A percentile compares a stretch with the other conserved stretches of the same genome.
Evolutionary conservation across 345 rosid genomes (phyloP).

Genomic region (Gossypium rotundifolium): DNA sequence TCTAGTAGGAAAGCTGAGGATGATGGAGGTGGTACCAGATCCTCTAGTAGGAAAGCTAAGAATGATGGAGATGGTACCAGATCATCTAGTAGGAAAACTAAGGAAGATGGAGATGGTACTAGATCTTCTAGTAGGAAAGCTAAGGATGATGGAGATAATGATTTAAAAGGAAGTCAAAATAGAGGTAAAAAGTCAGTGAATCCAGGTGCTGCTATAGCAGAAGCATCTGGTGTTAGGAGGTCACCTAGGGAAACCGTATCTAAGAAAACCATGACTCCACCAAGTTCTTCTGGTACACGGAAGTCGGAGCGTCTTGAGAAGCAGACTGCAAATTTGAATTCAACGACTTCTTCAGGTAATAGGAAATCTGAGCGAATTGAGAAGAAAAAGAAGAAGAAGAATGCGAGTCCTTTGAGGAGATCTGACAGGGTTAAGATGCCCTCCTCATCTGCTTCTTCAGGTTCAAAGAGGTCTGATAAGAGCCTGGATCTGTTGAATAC

Average conservation of each 20-base stretch:
- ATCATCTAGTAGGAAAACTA: too few species aligned
- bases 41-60: too few species aligned
- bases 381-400: conserved; percentile 34
- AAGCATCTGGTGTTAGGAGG: conserved; percentile 44
- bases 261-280: conserved; percentile 23
- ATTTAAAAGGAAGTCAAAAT: conserved; percentile 27
- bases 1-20: conserved; percentile 30
- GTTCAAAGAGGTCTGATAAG: conserved; percentile 31
- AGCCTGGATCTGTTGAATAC: conserved; percentile 17
- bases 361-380: conserved; percentile 33
- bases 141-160: conserved; percentile 34
- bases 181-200: conserved; percentile 30
- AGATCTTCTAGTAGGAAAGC: conserved; percentile 14
- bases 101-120: too few species aligned
- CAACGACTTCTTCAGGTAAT: conserved; percentile 28
- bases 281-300: conserved; percentile 27
- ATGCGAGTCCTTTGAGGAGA: conserved; percentile 42
- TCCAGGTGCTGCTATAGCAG: conserved; percentile 16
- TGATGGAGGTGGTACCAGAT: conserved; percentile 13
- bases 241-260: conserved; percentile 32
- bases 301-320: conserved; percentile 60
- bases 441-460: conserved; percentile 30
- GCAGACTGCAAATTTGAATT: conserved; percentile 13
- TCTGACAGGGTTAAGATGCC: conserved; percentile 46
- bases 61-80: too few species aligned